Conservation (phyloP, 2,329 filamentous ascomycete species). For the Leptodontidium sp. region DNA sequence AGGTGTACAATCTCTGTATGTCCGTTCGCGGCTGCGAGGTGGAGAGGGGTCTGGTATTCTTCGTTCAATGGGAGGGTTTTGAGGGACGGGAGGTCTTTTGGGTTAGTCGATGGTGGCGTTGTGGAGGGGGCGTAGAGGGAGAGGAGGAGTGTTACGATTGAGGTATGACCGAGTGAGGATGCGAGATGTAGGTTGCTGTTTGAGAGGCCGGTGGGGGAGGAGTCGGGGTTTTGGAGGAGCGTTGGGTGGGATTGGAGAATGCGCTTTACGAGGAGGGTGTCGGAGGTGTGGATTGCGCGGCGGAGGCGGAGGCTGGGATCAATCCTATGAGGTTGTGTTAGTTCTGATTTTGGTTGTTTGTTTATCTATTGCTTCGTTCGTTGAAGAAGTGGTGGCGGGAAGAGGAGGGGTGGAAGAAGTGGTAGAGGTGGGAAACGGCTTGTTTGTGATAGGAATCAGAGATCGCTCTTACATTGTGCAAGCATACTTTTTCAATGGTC, state of each 20-base stretch:
- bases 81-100: conserved; percentile 13
- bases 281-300: conserved; percentile 81
- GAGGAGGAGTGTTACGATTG: conserved; percentile 75
- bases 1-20: conserved; percentile 79
- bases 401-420: too few species aligned
- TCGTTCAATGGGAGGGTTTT: conserved; percentile 73
- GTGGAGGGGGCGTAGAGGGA: conserved; percentile 65
- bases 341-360: too few species aligned
- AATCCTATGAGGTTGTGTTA: conserved; percentile 63
- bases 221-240: conserved; percentile 82
- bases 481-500: conserved; percentile 21
- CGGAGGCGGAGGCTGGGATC: conserved; percentile 79
- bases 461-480: conserved; percentile 27
- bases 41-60: conserved; percentile 80
- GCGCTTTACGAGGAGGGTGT: conserved; percentile 73
- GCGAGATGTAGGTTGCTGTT: conserved; percentile 88
- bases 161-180: conserved; percentile 73
- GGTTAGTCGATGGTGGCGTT: conserved; percentile 18
- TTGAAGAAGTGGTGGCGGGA: not conserved
- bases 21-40: conserved; percentile 75
- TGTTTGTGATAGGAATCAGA: not conserved
- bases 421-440: not conserved
- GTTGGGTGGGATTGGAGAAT: conserved; percentile 77
- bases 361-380: not conserved
- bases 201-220: conserved; percentile 67